A percentile compares a stretch with the other conserved stretches of the same genome.
Evolutionary conservation across 2,329 filamentous ascomycete genomes (phyloP).

Genomic region (Rhinocladiella similis): DNA sequence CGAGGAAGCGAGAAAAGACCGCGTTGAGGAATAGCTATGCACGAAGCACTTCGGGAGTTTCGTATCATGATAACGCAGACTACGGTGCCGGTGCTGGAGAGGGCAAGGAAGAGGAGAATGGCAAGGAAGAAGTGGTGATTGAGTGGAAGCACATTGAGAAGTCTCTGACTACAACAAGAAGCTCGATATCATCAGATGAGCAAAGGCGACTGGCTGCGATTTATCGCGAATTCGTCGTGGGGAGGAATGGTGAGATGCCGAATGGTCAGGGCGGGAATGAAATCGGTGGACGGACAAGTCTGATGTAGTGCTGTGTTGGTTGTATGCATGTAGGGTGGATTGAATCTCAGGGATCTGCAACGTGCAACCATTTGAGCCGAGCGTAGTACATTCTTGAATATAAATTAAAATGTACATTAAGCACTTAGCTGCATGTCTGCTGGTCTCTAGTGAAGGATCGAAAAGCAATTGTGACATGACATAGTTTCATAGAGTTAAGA

Average conservation of each 20-base stretch:
- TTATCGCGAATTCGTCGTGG: slow-evolving; percentile 89
- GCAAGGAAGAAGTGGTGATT: slow-evolving; percentile 69
- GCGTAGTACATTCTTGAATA: too few relatives aligned
- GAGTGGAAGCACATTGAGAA: slow-evolving; percentile 79
- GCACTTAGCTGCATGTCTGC: background rate
- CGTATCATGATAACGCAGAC: slow-evolving; percentile 17
- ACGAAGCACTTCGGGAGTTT: background rate
- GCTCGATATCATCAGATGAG: slow-evolving; percentile 81
- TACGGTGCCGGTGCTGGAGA: slow-evolving; percentile 37
- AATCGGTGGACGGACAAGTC: slow-evolving; percentile 84
- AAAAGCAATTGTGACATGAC: background rate
- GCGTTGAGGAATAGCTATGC: slow-evolving; percentile 15
- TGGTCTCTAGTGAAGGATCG: background rate
- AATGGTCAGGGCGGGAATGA: slow-evolving; percentile 90
- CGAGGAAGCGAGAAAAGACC: slow-evolving; percentile 46
- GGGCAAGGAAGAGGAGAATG: slow-evolving; percentile 33
- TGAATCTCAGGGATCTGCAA: too few relatives aligned
- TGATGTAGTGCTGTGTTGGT: slow-evolving; percentile 78
- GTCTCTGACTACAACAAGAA: slow-evolving; percentile 72
- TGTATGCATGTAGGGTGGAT: background rate
- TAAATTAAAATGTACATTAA: too few relatives aligned
- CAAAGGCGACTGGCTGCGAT: slow-evolving; percentile 72
- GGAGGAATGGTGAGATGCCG: slow-evolving; percentile 91
- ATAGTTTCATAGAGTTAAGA: background rate
- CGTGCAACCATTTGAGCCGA: too few relatives aligned